Evolutionary conservation across 768 basidiomycete species (phyloP).

Genomic region (Infundibulicybe gibba): DNA sequence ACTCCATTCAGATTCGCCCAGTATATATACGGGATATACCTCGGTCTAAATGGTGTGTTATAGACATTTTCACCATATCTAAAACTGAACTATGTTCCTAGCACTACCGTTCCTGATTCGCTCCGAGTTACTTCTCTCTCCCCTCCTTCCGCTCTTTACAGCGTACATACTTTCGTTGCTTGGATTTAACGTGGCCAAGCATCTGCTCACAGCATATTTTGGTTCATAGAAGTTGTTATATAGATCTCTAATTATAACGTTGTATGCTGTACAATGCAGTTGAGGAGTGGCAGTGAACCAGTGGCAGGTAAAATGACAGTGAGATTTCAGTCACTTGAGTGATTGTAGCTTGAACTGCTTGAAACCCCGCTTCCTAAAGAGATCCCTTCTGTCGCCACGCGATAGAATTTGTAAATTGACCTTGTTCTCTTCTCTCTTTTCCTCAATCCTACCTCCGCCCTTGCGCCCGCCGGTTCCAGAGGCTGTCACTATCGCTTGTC

Average conservation of each 20-base stretch:
- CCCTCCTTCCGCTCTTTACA: constrained; percentile 81
- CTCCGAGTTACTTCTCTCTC: constrained; percentile 86
- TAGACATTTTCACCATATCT: neutral
- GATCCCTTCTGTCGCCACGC: neutral
- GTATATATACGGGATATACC: constrained; percentile 89
- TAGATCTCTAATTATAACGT: neutral
- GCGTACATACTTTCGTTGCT: constrained; percentile 84
- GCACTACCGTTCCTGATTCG: constrained; percentile 95
- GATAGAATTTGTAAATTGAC: neutral
- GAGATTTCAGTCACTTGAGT: neutral
- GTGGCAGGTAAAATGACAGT: neutral
- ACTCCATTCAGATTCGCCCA: constrained; percentile 64
- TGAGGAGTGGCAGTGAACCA: neutral
- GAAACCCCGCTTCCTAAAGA: neutral
- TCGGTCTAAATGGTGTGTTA: constrained; percentile 68
- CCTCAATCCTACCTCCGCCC: neutral
- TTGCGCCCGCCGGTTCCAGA: constrained; percentile 5
- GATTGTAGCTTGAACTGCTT: neutral
- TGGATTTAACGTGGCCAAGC: constrained; percentile 87
- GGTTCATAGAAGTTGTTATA: constrained; percentile 29
- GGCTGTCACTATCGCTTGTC: constrained; percentile 3
- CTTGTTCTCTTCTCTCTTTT: constrained; percentile 9
- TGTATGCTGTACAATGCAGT: neutral
- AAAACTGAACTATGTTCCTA: constrained; percentile 18
- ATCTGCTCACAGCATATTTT: constrained; percentile 82